Evolutionary conservation across 1,284 basidiomycete species (phyloP), one percentile per base, ranked within the genome.

Genomic region (Ustilago crameri): DNA sequence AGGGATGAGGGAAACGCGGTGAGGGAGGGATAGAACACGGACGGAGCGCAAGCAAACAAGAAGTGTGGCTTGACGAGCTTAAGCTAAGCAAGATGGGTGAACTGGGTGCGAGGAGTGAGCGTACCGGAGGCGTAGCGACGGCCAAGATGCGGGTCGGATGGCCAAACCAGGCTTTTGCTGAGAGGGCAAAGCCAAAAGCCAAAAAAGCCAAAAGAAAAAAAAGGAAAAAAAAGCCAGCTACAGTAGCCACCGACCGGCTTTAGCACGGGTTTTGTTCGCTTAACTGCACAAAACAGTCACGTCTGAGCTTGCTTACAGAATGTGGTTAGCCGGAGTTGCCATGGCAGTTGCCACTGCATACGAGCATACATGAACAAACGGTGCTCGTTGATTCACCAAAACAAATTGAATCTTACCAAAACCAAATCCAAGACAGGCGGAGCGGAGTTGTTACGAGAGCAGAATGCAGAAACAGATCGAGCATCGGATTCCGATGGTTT

Each of bases 401-500:
- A 12, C 7, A 30, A 30, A 30, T 30, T 12, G 7, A 30, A 30
- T 5, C 30, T 30, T 30, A 30, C 30, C 30, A 30, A 30, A 30
- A 30, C 30, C 30, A 30, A 30, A 37, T 17, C 35, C 35, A 42
- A 42, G 10, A 42, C 41, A 42, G 20, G 41, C 35, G 35, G 35
- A 37, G 35, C 30, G 30, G 30, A 30, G 30, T 30, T 30, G 30
- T 7, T 7, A 9, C 35, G 9, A 37, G n/a, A 37, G 15, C 30
- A 32, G 34, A 34, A 52, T 52, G 51, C 51, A 44, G 8, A 20
- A n/a, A 12, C 35, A 44, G 51, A 52, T 52, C 51, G 51, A 44
- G 41, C n/a, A 41, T 26, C 27, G 24, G 42, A 20, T 15, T 37
- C n/a, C 14, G n/a, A n/a, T n/a, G 35, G 12, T 14, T 37, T 37